Evolutionary conservation across 2,329 filamentous ascomycete species (phyloP).

Genomic region (Mollisia scopiformis): DNA sequence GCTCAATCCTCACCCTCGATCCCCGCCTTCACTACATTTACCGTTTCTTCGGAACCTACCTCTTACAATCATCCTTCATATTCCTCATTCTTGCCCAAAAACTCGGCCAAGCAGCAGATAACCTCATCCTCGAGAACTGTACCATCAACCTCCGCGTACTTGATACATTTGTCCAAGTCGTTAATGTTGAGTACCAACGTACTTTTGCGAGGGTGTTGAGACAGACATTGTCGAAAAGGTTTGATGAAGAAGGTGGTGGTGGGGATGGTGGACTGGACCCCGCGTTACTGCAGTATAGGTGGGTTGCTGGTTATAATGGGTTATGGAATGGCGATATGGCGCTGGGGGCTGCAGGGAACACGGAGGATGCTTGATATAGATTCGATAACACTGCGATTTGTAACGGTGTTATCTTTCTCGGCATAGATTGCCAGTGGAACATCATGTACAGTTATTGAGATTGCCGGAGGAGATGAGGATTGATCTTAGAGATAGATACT

Average conservation of each 20-base stretch:
- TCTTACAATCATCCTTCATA: slow-evolving; percentile 5
- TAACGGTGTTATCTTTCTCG: too few relatives aligned
- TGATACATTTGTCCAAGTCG: neutral
- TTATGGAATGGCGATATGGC: neutral
- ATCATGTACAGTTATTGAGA: too few relatives aligned
- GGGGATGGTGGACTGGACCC: neutral
- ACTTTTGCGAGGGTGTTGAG: slow-evolving; percentile 1
- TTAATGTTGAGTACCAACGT: neutral
- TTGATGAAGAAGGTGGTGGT: neutral
- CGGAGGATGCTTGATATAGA: too few relatives aligned
- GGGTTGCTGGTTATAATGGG: slow-evolving; percentile 2
- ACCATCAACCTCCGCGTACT: neutral
- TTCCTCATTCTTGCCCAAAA: slow-evolving; percentile 4
- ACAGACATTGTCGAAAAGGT: neutral
- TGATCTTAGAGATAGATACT: too few relatives aligned
- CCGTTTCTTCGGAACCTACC: slow-evolving; percentile 2
- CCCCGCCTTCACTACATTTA: neutral
- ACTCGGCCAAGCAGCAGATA: neutral
- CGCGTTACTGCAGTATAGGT: neutral
- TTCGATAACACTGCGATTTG: too few relatives aligned
- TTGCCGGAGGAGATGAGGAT: too few relatives aligned
- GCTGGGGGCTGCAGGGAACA: neutral
- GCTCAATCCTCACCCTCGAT: neutral
- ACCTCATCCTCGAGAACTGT: slow-evolving; percentile 1
- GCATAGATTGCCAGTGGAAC: too few relatives aligned